Conservation (phyloP, 2,329 filamentous ascomycete species). For the Trichoderma sp. region DNA sequence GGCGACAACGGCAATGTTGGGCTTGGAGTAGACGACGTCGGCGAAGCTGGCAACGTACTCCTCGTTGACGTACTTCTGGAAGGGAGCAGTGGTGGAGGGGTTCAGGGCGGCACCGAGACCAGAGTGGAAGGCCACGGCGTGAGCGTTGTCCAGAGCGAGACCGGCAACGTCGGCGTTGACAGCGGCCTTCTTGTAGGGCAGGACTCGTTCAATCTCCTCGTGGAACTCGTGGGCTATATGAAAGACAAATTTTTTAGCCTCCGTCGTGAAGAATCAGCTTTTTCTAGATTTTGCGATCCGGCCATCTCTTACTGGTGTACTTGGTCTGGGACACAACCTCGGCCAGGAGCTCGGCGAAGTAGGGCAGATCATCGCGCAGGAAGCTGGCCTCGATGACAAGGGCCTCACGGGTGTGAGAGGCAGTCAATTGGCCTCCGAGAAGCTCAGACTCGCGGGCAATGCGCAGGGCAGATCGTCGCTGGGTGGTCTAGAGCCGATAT, state of each 20-base stretch:
- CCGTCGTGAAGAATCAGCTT: background rate
- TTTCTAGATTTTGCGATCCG: conserved; percentile 21
- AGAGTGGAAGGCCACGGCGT: conserved; percentile 85
- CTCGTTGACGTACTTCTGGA: conserved; percentile 77
- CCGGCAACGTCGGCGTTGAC: conserved; percentile 60
- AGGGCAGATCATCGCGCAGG: conserved; percentile 90
- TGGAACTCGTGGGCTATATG: conserved; percentile 77
- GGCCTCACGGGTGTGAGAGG: conserved; percentile 90
- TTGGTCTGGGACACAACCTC: conserved; percentile 88
- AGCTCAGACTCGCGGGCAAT: conserved; percentile 95
- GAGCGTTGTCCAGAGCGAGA: conserved; percentile 81
- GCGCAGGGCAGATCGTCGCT: conserved; percentile 82
- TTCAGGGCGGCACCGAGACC: conserved; percentile 80
- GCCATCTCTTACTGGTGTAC: conserved; percentile 63
- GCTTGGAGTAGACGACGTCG: conserved; percentile 76
- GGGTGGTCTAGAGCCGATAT: conserved; percentile 63
- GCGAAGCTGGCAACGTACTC: conserved; percentile 73
- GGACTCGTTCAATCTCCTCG: conserved; percentile 77
- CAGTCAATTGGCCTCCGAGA: conserved; percentile 81
- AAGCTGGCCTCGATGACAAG: conserved; percentile 92
- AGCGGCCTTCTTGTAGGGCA: conserved; percentile 74
- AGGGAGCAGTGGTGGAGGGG: conserved; percentile 67
- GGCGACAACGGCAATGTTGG: conserved; percentile 87
- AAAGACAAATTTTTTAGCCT: conserved; percentile 21
- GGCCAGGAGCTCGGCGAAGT: conserved; percentile 92